Percentiles rank a stretch among this genome's conserved stretches.
Evolutionary conservation across 129 eudicot species (phyloP).

Genomic region (Pittosporum tobira): DNA sequence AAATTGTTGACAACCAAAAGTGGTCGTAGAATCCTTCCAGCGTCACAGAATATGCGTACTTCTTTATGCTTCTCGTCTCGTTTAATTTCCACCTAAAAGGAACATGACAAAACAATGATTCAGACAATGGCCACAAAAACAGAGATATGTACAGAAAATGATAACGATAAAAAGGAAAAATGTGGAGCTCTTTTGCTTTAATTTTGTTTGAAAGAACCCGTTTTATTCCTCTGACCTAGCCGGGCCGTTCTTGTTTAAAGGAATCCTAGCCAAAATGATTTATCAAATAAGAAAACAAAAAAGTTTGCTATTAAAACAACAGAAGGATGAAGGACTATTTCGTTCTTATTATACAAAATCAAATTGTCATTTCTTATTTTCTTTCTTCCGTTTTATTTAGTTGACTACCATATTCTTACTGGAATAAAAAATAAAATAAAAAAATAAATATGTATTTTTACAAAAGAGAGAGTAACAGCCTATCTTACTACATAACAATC

Average conservation of each 20-base stretch:
- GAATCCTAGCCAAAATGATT: no score
- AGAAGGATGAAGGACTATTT: no score
- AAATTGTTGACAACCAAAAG: slow-evolving; percentile 59
- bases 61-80: slow-evolving; percentile 59
- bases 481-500: no score
- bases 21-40: slow-evolving; percentile 94
- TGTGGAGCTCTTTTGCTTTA: no score
- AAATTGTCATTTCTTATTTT: neutral
- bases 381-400: neutral
- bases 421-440: neutral
- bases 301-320: no score
- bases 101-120: neutral
- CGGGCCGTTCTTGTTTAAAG: no score
- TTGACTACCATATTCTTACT: no score
- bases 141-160: neutral
- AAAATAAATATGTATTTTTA: no score
- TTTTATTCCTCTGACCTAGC: no score
- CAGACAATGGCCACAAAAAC: neutral
- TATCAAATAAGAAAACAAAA: no score
- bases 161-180: neutral
- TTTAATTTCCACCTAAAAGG: slow-evolving; percentile 66
- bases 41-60: slow-evolving; percentile 81
- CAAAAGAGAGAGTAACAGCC: slow-evolving; percentile 1
- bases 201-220: no score
- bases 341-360: neutral